Base-by-base conservation (phyloP, 306 rosid species). In the Pterocarpus santalinus region DNA sequence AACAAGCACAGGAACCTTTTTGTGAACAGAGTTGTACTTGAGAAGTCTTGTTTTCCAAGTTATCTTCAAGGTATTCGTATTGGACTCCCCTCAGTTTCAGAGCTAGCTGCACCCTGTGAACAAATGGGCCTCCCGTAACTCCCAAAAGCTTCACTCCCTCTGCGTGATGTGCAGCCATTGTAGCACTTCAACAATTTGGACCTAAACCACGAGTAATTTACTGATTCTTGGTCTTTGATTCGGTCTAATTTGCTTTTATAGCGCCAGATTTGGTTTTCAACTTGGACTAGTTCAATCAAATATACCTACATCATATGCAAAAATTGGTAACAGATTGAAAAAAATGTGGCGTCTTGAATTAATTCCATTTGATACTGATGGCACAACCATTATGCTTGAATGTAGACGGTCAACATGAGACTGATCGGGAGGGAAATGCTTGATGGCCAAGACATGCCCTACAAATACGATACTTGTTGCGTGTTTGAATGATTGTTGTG, bases 11-110 rank as follows among this genome's bases (percentile, higher is more conserved):
- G 53, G 53, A 1, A 47, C 53, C 15, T 47, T 47, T 13, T 47
- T 9, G 53, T 47, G 85, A 73, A 88, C 15, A 0, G 92, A 93
- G 57, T 88, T 89, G 81, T 74, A 86, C 65, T 86, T 75, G 36
- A 91, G 84, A 1, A 91, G 78, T 86, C 76, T 91, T 89, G 56
- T 83, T 43, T 0, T 3, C 0, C 17, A 86, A 8, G 6, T 82
- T 72, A 32, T 87, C 90, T 5, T 87, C 85, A 34, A 72, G 0
- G 70, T 55, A 85, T 13, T 87, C 70, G 36, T 84, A 83, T 2
- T 84, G 44, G 0, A 89, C 70, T 14, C 88, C 90, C 65, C 89
- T 91, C 32, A 89, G 67, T 53, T 83, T 84, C 80, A 89, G 85
- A 44, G 89, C 91, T 6, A 84, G 49, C 8, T 80, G 83, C 6